Base-by-base conservation (phyloP, 2,329 filamentous ascomycete genomes). In the Elsinoe fawcettii region DNA sequence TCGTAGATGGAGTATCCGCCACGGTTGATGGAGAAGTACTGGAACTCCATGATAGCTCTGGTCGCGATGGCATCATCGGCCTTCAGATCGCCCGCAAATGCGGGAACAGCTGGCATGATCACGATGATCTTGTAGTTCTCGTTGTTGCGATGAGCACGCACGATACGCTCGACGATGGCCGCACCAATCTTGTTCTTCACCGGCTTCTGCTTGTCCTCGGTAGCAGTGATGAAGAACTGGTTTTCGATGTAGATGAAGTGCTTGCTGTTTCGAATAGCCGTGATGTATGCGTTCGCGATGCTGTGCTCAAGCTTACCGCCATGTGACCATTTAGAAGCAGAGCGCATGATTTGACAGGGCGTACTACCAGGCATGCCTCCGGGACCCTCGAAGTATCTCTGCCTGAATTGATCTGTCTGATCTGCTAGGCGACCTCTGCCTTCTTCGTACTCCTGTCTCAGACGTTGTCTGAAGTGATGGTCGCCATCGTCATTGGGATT, bases 141-240 rank as follows among this genome's bases (percentile, higher is more conserved):
- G 36, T 79, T 75, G 53, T 81, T 79, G 58, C 81, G 73, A 61
- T 85, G 80, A 16, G 89, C 89, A 32, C 85, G 83, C 18, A 89
- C 66, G 62, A 92, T 87, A 34, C 89, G 82, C 62, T 90, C 84
- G 5, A 90, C 88, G 53, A 95, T 87, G 25, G 87, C 87, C 5
- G 82, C 83, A 46, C 88, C 88, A 60, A 95, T 86, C 69, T 85
- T 83, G 72, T 95, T 93, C 65, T 78, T 79, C 46, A 95, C 82
- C 0, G 88, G 87, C 60, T 79, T 78, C 67, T 90, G 87, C 58
- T 83, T 74, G 56, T 87, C 78, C 49, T 76, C 78, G 1, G 87
- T 91, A 2, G 88, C 87, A 0, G 88, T 93, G 71, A 93, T 93
- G 76, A 93, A 93, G 75, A 93, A 93, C 67, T 89, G 86, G 58